Base-by-base conservation (phyloP, 192 early-diverging fungal species). In the Jimgerdemannia lactiflua region DNA sequence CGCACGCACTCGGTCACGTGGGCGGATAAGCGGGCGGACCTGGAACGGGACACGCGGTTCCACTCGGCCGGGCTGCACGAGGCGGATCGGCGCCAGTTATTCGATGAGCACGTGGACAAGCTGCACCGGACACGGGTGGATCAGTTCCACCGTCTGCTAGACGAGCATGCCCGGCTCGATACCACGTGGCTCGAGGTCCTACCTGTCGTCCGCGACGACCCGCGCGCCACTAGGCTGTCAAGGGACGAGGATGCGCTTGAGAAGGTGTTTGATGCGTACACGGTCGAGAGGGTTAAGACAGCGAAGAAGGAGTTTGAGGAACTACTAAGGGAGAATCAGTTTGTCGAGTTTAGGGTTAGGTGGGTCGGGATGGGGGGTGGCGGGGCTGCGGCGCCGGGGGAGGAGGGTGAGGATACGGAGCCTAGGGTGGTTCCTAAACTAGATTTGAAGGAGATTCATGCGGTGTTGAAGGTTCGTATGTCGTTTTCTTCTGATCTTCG, bases 261-360 rank as follows among this genome's bases (percentile, higher is more conserved):
- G 59, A 17, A 69, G 39, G 72, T 78, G 42, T 89, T 88, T 75
- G 74, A 79, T 39, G 65, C 74, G 39, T 77, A 77, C 70, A 78
- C 84, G 71, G 64, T 54, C 3, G 66, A 68, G 18, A 76, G 84
- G 43, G 44, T 79, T 42, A 42, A 71, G 20, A 78, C 66, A 29
- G 87, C 88, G 18, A 75, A 78, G 29, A 18, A 59, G 11, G 84
- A 81, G 42, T 78, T 89, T 64, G 67, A 73, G 65, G 77, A 85
- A 44, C 74, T 80, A 17, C 71, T 89, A 43, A 49, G 64, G 67
- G 87, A 89, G 74, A 89, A 89, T 75, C 77, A 82, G 29, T 89
- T 89, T 77, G 63, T 89, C 3, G 75, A 79, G 72, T 89, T 88
- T 79, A 81, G 88, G 14, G 79, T 87, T 44, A 77, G 83, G 43